phyloP scores from a whole-genome alignment of 495 filamentous ascomycete genomes.

The Penicillium daleae region DNA sequence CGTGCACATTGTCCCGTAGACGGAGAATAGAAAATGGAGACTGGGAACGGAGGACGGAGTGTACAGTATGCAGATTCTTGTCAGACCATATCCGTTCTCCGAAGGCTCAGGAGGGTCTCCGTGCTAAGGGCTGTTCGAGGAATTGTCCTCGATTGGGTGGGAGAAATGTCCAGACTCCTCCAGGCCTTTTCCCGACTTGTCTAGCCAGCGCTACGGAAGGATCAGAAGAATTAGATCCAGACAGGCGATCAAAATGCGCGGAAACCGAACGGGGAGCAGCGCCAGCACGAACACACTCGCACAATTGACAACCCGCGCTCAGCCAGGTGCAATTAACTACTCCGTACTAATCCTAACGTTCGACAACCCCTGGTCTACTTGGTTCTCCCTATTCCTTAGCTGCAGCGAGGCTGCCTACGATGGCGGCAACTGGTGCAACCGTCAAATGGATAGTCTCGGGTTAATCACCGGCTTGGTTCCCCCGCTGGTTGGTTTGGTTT shows the following conservation, averaged over 20 bases:
- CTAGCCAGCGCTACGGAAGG: not conserved
- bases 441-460: conserved; percentile 25
- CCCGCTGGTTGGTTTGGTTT: conserved; percentile 15
- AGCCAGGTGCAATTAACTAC: not conserved
- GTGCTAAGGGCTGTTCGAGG: not conserved
- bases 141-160: not conserved
- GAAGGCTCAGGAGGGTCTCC: conserved; percentile 20
- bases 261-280: not conserved
- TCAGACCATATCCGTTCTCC: conserved; percentile 18
- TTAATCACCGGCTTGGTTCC: conserved; percentile 28
- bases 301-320: not conserved
- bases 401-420: conserved; percentile 26
- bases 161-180: not conserved
- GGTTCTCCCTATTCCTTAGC: conserved; percentile 15
- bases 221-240: not conserved
- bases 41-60: not conserved
- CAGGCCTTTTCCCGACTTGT: not conserved
- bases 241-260: not conserved
- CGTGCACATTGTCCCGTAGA: conserved; percentile 17
- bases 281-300: not conserved
- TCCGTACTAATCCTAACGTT: not conserved
- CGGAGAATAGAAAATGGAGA: not conserved
- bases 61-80: not conserved
- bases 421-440: conserved; percentile 28
- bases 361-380: not conserved